Evolutionary conservation across 169 alveolate species (phyloP), one percentile per base, ranked within the genome.

Genomic region (Sarcocystis neurona): DNA sequence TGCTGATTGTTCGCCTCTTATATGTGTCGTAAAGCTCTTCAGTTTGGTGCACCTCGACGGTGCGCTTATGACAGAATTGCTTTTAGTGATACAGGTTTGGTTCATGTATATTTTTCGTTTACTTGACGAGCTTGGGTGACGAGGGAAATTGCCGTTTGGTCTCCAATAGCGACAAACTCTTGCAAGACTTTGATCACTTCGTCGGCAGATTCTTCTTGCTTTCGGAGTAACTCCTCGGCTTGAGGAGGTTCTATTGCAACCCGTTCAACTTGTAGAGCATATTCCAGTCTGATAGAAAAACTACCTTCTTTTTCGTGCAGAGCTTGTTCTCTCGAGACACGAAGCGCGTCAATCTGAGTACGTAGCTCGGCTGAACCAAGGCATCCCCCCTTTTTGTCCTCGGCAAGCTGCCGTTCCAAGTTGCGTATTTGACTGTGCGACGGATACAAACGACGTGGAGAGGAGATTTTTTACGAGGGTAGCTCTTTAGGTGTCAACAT

Each of bases 181-280:
- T 18, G 34, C 43, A 72, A 56, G 39, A 72, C 82, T 12, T 43
- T 72, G n/a, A 72, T 20, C 8, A 72, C 32, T 27, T 72, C 41
- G 20, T 72, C 32, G 23, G 41, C 27, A 39, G 12, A 0, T 43
- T 37, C 82, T 72, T 72, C 58, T 39, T 72, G 50, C 10, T 23
- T 1, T n/a, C 1, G 37, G 27, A 72, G 41, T 5, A 72, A n/a
- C 43, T 39, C 43, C 56, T 72, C 82, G 1, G 82, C 82, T 27
- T 72, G 82, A 34, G 41, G 48, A 0, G 82, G 82, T 18, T 72
- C 82, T 0, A 72, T 41, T 15, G 82, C 56, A 1, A 72, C 58
- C 32, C 82, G 47, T 32, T 72, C 82, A 15, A 72, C 32, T 53
- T 72, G 82, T 53, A 72, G 41, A 18, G 82, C 82, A 12, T 48